Percentiles rank a stretch among this genome's conserved stretches.
phyloP scores from a whole-genome alignment of 441 rosid genomes.

The Adansonia rubrostipa region DNA sequence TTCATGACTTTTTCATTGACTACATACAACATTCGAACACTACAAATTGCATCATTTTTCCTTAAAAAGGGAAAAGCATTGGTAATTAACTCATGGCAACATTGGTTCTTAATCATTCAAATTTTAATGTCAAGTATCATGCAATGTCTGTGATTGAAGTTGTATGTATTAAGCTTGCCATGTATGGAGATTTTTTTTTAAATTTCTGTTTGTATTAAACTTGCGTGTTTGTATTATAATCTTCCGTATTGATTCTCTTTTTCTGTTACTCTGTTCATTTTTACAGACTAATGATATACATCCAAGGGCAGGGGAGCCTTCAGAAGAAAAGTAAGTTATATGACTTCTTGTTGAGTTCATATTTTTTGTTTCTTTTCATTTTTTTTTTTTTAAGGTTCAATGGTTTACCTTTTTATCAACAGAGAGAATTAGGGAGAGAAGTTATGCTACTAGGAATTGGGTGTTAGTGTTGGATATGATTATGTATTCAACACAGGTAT shows the following conservation, averaged over 20 bases:
- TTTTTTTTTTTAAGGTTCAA: not conserved
- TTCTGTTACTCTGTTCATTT: constrained; percentile 6
- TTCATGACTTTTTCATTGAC: not conserved
- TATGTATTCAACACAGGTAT: no score
- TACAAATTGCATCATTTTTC: not conserved
- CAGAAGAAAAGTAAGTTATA: constrained; percentile 8
- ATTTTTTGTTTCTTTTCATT: not conserved
- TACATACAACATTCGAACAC: not conserved
- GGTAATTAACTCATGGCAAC: not conserved
- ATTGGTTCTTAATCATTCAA: not conserved
- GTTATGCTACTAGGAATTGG: not conserved
- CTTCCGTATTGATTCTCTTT: not conserved
- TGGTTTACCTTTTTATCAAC: not conserved
- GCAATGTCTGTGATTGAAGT: not conserved
- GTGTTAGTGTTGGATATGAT: no score
- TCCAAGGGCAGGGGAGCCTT: constrained; percentile 30
- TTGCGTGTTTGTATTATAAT: not conserved
- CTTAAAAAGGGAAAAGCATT: not conserved
- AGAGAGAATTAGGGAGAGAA: not conserved
- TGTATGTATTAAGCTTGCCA: not conserved
- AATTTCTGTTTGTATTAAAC: not conserved
- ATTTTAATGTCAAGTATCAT: not conserved
- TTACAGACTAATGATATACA: constrained; percentile 33
- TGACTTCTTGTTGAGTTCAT: constrained; percentile 36
- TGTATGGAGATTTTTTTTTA: not conserved